phyloP scores from a whole-genome alignment of 1,139 yeast genomes.

The Pneumocystis murina region DNA sequence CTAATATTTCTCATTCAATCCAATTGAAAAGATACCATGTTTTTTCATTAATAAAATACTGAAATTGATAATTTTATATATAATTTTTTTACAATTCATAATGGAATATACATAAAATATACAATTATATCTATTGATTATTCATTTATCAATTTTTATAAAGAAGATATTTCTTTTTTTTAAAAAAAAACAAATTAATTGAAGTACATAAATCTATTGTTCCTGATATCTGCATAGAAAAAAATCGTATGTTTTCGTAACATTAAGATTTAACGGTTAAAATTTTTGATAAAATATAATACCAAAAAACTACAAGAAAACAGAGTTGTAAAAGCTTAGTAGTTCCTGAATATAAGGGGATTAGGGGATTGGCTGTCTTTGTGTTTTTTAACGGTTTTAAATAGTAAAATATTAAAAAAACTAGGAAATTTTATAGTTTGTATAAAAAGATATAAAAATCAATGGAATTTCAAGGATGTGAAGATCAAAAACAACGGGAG shows the following conservation, averaged over 20 bases:
- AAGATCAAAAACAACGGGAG: neutral
- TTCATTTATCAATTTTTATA: neutral
- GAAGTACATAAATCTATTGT: neutral
- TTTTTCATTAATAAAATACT: neutral
- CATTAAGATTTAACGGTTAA: neutral
- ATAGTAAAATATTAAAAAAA: neutral
- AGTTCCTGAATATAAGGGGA: too few relatives aligned
- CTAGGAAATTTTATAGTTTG: neutral
- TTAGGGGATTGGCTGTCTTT: neutral
- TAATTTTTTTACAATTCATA: neutral
- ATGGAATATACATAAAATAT: neutral
- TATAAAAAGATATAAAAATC: neutral
- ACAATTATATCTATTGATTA: neutral
- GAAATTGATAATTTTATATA: neutral
- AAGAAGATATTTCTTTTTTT: neutral
- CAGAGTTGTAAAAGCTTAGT: neutral
- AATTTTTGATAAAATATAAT: neutral
- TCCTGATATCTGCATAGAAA: neutral
- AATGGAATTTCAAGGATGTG: neutral
- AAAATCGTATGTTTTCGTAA: neutral
- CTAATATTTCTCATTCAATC: too few relatives aligned
- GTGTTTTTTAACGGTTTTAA: neutral
- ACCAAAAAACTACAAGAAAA: neutral
- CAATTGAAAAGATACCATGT: neutral
- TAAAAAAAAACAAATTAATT: too few relatives aligned